phyloP scores from a whole-genome alignment of 192 early-diverging fungal genomes.

The Podila verticillata region DNA sequence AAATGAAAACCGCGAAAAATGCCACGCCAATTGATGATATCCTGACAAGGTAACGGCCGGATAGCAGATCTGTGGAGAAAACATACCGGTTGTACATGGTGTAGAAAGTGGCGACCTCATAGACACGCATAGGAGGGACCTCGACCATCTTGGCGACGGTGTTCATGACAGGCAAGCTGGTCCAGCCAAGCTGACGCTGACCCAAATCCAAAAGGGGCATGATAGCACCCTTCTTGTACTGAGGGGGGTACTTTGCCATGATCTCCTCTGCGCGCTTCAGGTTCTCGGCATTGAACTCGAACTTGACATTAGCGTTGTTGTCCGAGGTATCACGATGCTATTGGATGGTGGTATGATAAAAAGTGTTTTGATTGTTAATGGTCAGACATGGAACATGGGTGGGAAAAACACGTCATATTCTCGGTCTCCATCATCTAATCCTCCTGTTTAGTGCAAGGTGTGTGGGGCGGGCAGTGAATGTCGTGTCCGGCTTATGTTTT shows the following conservation, averaged over 20 bases:
- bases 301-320: slow-evolving; percentile 85
- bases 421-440: not conserved
- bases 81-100: slow-evolving; percentile 97
- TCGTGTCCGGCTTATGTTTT: too few relatives aligned
- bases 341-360: not conserved
- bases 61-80: not conserved
- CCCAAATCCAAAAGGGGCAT: slow-evolving; percentile 95
- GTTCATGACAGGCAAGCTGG: slow-evolving; percentile 96
- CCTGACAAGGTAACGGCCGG: not conserved
- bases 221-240: slow-evolving; percentile 98
- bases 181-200: slow-evolving; percentile 96
- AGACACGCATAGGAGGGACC: slow-evolving; percentile 98
- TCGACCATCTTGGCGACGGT: slow-evolving; percentile 93
- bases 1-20: not conserved
- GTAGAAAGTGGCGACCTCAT: slow-evolving; percentile 99
- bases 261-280: slow-evolving; percentile 83
- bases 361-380: not conserved
- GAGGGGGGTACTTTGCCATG: slow-evolving; percentile 92
- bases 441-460: not conserved
- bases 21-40: not conserved
- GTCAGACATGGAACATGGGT: not conserved
- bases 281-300: slow-evolving; percentile 88
- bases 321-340: slow-evolving; percentile 83
- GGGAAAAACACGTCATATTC: not conserved
- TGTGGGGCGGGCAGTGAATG: not conserved